Percentiles rank a stretch among this genome's conserved stretches.
Evolutionary conservation across 1,284 basidiomycete species (phyloP).

Genomic region (Erythrobasidium hasegawianum): DNA sequence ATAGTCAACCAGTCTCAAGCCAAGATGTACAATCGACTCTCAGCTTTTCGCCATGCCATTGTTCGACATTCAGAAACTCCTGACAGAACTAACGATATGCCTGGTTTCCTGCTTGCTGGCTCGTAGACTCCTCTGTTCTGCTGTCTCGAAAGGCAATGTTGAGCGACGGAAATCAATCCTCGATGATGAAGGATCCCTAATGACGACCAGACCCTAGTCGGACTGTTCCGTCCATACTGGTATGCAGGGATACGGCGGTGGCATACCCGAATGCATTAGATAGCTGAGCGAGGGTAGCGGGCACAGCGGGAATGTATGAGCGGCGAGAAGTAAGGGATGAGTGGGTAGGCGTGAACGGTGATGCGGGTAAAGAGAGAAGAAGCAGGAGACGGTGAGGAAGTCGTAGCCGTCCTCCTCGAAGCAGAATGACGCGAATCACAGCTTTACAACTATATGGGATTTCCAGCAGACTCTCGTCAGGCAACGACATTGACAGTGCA

Average conservation of each 20-base stretch:
- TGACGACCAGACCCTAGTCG: constrained; percentile 55
- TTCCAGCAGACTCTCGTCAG: not conserved
- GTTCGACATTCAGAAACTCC: not conserved
- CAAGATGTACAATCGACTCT: no score
- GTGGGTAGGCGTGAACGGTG: not conserved
- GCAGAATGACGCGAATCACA: no score
- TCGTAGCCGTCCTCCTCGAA: no score
- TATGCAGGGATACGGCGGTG: constrained; percentile 74
- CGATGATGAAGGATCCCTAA: constrained; percentile 3
- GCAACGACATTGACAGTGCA: not conserved
- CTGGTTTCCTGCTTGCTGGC: no score
- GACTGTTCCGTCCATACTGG: constrained; percentile 96
- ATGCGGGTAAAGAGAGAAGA: constrained; percentile 13
- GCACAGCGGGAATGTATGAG: constrained; percentile 9
- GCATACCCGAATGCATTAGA: constrained; percentile 6
- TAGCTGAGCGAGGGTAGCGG: constrained; percentile 9
- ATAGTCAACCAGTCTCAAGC: no score
- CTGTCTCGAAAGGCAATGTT: constrained; percentile 12
- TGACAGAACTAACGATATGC: not conserved
- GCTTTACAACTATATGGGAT: not conserved
- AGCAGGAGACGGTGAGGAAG: not conserved
- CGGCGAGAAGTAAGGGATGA: constrained; percentile 6
- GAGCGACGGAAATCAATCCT: constrained; percentile 16
- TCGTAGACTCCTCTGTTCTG: not conserved
- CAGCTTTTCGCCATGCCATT: no score